A percentile compares a stretch with the other conserved stretches of the same genome.
Conservation (phyloP, 805 yeast genomes). For the Metschnikowia kunwiensis region DNA sequence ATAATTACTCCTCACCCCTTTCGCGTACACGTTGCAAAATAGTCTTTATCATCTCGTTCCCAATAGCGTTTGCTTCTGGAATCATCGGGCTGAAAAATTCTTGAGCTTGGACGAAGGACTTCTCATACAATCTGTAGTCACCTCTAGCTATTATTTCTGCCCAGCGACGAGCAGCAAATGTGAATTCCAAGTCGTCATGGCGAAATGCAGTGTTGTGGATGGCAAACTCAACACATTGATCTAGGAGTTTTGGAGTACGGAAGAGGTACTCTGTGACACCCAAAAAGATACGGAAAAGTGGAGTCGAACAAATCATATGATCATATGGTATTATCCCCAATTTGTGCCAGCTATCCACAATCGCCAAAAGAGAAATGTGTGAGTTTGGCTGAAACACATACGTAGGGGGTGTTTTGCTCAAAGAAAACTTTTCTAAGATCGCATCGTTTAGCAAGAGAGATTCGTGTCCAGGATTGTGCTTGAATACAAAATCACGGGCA, state of each 20-base stretch:
- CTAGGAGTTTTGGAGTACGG: slow-evolving; percentile 79
- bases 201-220: slow-evolving; percentile 65
- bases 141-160: slow-evolving; percentile 74
- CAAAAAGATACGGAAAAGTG: slow-evolving; percentile 81
- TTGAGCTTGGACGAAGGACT: slow-evolving; percentile 75
- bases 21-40: slow-evolving; percentile 48
- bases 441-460: slow-evolving; percentile 73
- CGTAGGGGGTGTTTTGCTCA: slow-evolving; percentile 67
- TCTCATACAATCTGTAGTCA: slow-evolving; percentile 66
- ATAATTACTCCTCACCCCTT: slow-evolving; percentile 21
- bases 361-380: slow-evolving; percentile 82
- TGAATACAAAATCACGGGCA: slow-evolving; percentile 78
- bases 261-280: slow-evolving; percentile 93
- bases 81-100: slow-evolving; percentile 82
- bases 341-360: slow-evolving; percentile 91
- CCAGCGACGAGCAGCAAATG: slow-evolving; percentile 89
- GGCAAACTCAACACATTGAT: slow-evolving; percentile 73
- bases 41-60: slow-evolving; percentile 90
- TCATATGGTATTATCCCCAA: slow-evolving; percentile 88
- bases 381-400: slow-evolving; percentile 70
- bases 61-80: slow-evolving; percentile 81
- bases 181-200: slow-evolving; percentile 88
- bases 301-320: slow-evolving; percentile 95
- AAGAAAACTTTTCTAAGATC: slow-evolving; percentile 73
- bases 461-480: slow-evolving; percentile 53